Evolutionary conservation across 225 moss, liverwort and hornwort genomes (phyloP).

Genomic region (Pleurozium schreberi): DNA sequence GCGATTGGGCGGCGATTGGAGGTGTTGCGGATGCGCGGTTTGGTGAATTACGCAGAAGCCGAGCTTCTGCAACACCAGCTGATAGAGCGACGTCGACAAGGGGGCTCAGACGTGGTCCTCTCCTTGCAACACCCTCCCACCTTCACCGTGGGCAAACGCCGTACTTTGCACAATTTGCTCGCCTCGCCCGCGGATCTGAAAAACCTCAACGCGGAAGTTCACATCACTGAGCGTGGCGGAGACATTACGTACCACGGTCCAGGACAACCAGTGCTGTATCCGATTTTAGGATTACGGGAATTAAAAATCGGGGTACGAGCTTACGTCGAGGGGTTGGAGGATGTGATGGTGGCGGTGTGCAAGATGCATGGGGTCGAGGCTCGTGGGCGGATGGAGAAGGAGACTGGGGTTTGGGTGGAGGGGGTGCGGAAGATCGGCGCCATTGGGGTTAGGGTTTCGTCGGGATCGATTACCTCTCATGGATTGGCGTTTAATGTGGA

Average conservation of each 20-base stretch:
- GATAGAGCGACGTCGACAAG: conserved; percentile 53
- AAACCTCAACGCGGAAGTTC: conserved; percentile 46
- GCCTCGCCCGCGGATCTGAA: conserved; percentile 37
- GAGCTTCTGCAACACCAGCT: conserved; percentile 37
- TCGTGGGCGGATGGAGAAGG: conserved; percentile 48
- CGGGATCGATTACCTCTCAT: conserved; percentile 63
- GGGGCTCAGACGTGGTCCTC: conserved; percentile 34
- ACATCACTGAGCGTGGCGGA: conserved; percentile 60
- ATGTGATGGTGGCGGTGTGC: conserved; percentile 68
- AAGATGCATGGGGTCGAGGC: conserved; percentile 57
- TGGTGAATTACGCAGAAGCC: conserved; percentile 51
- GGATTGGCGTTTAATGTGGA: conserved; percentile 85
- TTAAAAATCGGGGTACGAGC: conserved; percentile 57
- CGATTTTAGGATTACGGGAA: conserved; percentile 53
- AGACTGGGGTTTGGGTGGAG: conserved; percentile 85
- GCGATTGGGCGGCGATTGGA: conserved; percentile 34
- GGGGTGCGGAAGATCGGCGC: conserved; percentile 79
- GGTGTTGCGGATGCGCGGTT: conserved; percentile 53
- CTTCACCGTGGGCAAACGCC: conserved; percentile 84
- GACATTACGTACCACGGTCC: conserved; percentile 95
- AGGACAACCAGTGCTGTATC: conserved; percentile 69
- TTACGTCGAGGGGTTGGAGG: conserved; percentile 80
- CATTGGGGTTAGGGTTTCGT: conserved; percentile 80
- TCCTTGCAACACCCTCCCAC: conserved; percentile 81
- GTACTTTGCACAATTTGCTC: conserved; percentile 63